A percentile compares a stretch with the other conserved stretches of the same genome.
Evolutionary conservation across 1,284 basidiomycete genomes (phyloP).

Genomic region (Apiotrichum domesticum): DNA sequence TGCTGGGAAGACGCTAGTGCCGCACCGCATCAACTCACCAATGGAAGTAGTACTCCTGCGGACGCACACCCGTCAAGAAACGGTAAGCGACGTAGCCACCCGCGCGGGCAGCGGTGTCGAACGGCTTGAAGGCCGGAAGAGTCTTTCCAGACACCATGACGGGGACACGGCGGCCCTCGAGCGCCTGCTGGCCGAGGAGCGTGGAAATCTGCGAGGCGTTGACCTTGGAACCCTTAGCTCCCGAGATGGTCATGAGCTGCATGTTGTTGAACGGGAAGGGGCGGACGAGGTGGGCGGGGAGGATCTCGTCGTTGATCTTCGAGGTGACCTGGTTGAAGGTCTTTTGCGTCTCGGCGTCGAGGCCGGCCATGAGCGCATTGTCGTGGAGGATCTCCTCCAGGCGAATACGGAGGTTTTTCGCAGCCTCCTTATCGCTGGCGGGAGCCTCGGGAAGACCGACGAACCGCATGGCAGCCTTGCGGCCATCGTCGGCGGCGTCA

Average conservation of each 20-base stretch:
- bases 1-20: too few species aligned
- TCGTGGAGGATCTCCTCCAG: constrained; percentile 94
- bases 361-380: constrained; percentile 93
- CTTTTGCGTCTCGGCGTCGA: constrained; percentile 85
- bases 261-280: constrained; percentile 98
- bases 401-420: constrained; percentile 52
- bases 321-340: constrained; percentile 87
- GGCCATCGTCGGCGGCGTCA: constrained; percentile 67
- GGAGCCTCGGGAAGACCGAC: constrained; percentile 62
- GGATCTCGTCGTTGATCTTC: constrained; percentile 76
- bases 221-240: constrained; percentile 95
- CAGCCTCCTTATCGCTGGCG: constrained; percentile 55
- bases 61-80: constrained; percentile 96
- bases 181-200: constrained; percentile 90
- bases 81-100: constrained; percentile 99
- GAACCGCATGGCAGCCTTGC: constrained; percentile 69
- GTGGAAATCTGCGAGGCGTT: constrained; percentile 98
- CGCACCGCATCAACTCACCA: not conserved
- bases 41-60: constrained; percentile 99
- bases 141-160: constrained; percentile 99
- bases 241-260: constrained; percentile 98
- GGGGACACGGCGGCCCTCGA: constrained; percentile 97
- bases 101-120: constrained; percentile 93
- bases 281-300: constrained; percentile 82
- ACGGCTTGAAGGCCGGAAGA: constrained; percentile 91